Evolutionary conservation across 768 basidiomycete species (phyloP), one percentile per base, ranked within the genome.

Genomic region (Russula vinacea): DNA sequence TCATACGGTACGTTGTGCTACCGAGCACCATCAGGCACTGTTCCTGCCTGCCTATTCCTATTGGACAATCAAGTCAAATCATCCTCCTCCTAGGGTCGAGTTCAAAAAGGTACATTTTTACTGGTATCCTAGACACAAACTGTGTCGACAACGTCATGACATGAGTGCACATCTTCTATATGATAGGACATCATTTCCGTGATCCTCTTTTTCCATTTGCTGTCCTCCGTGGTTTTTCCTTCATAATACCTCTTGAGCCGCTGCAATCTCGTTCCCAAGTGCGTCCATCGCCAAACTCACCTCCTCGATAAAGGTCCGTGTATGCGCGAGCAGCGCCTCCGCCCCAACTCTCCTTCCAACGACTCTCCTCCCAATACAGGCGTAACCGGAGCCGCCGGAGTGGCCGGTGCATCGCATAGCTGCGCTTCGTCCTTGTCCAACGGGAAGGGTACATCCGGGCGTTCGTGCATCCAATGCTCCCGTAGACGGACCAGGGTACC

Each of bases 391-490:
- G 24, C 33, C 45, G 13, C 51, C 32, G 40, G 11, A 9, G 24
- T 32, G 47, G 14, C 37, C 9, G 45, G 35, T 5, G 45, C 9
- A 8, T 60, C 52, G 8, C 29, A 29, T 17, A 53, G 33, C 26
- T 63, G 44, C 2, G 39, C 22, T 14, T 58, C 65, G 22, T 69
- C 71, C 19, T 56, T 57, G 8, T 59, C 49, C 16, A 71, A 50
- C 1, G 71, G 70, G 56, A 71, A 71, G 33, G 64, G 57, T 8
- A 71, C 67, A 45, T 71, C 70, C 6, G 71, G 66, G 51, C 71
- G 68, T 71, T 67, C 62, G 56, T 59, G 53, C 62, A 70, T 57
- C 73, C 73, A 74, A 58, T 70, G 69, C 26, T 52, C 60, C 53
- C 70, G 67, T 22, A 74, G 65, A 55, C 68, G 65, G 26, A 69